Base-by-base conservation (phyloP, 305 asterid species). In the Euphrasia arctica region DNA sequence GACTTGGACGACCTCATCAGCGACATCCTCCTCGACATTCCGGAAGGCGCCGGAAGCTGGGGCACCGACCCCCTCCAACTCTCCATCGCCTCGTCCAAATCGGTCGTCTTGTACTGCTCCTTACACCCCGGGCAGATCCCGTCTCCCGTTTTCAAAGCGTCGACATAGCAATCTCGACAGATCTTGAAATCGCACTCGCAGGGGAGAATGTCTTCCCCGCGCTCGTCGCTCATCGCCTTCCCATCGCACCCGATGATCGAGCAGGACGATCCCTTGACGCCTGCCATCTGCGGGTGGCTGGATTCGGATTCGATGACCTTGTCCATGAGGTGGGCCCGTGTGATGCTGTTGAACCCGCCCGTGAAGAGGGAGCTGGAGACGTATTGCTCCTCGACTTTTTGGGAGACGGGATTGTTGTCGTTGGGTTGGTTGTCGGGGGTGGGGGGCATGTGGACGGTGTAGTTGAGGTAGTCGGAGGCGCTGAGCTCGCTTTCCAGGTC, bases 261-360 rank as follows among this genome's bases (percentile, higher is more conserved):
- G 68, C 96, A 89, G 0, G 87, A 82, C 12, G 96, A 89, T 63
- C 96, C 96, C 71, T 85, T 88, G 11, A 81, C 81, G 11, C 91
- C 94, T 12, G 91, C 90, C 96, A 88, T 82, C 64, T 85, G 96
- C 29, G 91, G 94, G 57, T 85, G 96, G 68, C 67, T 89, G 0
- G 84, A 50, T 9, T 88, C 93, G 2, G 89, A 80, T 9, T 88
- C 95, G 48, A 79, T 85, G 68, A 84, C 91, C 77, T 86, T 82
- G 36, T 88, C 96, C 96, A 85, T 83, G 62, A 88, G 81, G 63
- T 85, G 96, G 18, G 92, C 92, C 14, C 95, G 78, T 2, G 95
- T 88, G 22, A 70, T 73, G 71, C 82, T 73, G 77, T 88, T 88
- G 63, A 81, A 85, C 39, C 95, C 63, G 6, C 63, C 63, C 5